Conservation (phyloP, 306 rosid genomes). For the Prosopis cineraria region DNA sequence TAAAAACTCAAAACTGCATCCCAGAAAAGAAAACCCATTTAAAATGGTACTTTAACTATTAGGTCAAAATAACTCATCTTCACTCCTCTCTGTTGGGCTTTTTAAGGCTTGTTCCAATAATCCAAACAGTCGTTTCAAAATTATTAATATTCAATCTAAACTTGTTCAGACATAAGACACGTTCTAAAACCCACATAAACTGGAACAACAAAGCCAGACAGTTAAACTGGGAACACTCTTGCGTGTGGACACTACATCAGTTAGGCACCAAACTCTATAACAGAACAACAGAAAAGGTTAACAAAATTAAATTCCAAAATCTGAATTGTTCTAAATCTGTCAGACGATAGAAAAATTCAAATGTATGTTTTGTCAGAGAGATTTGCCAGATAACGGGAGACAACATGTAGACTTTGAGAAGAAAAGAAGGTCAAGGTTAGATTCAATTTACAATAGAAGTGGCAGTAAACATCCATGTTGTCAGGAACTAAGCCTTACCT, state of each 20-base stretch:
- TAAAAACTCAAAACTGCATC: neutral
- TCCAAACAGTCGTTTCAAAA: neutral
- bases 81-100: neutral
- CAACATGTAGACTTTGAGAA: neutral
- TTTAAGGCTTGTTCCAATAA: neutral
- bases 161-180: neutral
- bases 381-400: neutral
- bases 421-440: neutral
- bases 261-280: neutral
- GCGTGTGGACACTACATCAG: neutral
- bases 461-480: constrained; percentile 14
- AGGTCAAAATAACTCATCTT: neutral
- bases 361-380: neutral
- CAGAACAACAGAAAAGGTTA: neutral
- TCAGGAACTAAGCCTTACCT: constrained; percentile 49
- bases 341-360: neutral
- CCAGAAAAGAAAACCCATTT: neutral
- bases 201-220: neutral
- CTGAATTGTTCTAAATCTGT: neutral
- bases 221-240: neutral
- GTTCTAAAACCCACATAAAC: neutral
- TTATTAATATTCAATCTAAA: neutral
- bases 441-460: neutral
- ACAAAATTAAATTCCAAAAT: constrained; percentile 11
- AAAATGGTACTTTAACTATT: neutral